Percentiles rank a stretch among this genome's conserved stretches.
These are phyloP conservation scores for Chrysosporium queenslandicum DNA, from an alignment of 2,329 filamentous ascomycete species.

Conservation along the genomic window DNA sequence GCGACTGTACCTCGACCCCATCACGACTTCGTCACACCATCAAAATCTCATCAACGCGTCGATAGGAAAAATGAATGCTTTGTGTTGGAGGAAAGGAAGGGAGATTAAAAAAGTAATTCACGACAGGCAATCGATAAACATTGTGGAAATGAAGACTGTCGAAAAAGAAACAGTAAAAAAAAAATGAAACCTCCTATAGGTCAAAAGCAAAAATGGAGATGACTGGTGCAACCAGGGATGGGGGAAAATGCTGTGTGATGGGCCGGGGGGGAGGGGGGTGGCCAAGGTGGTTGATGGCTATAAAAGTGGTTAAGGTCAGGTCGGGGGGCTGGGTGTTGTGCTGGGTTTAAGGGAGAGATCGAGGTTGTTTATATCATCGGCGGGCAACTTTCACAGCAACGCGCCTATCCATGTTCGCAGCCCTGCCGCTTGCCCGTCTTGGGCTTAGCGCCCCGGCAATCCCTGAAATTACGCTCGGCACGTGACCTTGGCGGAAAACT, in stretches of 20 bases:
- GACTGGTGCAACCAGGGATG: background rate
- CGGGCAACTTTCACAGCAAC: conserved; percentile 27
- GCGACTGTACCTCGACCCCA: conserved; percentile 14
- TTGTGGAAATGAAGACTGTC: background rate
- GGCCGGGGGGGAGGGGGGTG: no score
- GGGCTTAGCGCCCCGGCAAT: conserved; percentile 21
- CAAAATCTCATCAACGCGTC: conserved; percentile 20
- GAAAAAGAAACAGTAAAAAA: background rate
- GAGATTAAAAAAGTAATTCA: background rate
- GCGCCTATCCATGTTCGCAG: conserved; percentile 35
- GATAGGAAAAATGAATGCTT: conserved; percentile 12
- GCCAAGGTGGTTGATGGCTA: background rate
- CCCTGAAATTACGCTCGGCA: conserved; percentile 9
- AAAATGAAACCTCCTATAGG: background rate
- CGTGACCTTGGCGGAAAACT: conserved; percentile 14
- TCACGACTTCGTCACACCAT: conserved; percentile 3
- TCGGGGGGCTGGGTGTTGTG: background rate
- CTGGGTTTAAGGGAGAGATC: conserved; percentile 18
- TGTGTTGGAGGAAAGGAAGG: background rate
- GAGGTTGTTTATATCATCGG: conserved; percentile 42
- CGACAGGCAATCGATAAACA: background rate
- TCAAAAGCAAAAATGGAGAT: conserved; percentile 14
- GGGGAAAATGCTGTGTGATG: background rate
- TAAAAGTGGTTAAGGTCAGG: conserved; percentile 1
- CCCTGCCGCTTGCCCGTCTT: conserved; percentile 22